These are phyloP conservation scores for Pythium insidiosum DNA, from an alignment of 352 stramenopile species.

Conservation along the genomic window DNA sequence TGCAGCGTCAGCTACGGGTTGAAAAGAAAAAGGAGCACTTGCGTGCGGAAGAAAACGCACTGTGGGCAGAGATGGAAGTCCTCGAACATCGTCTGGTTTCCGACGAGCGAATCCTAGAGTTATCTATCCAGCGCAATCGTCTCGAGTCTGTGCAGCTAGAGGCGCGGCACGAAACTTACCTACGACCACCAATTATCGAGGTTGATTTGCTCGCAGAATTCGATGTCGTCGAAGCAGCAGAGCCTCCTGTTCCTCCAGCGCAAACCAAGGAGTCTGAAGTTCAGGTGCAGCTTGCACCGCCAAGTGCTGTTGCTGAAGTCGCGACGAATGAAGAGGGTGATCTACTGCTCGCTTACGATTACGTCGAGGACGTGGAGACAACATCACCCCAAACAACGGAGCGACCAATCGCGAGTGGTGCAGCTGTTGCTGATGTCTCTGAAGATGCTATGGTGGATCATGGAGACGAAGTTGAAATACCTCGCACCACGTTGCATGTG, in stretches of 20 bases:
- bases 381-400: too few species aligned
- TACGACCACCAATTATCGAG: neutral
- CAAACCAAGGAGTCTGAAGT: slow-evolving; percentile 13
- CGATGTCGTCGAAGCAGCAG: slow-evolving; percentile 17
- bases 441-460: too few species aligned
- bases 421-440: neutral
- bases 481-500: too few species aligned
- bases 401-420: too few species aligned
- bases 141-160: slow-evolving; percentile 37
- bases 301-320: too few species aligned
- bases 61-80: slow-evolving; percentile 41
- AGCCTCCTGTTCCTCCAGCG: slow-evolving; percentile 5
- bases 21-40: slow-evolving; percentile 42
- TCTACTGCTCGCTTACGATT: slow-evolving; percentile 22
- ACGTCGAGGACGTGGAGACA: slow-evolving; percentile 22
- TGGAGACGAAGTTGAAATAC: too few species aligned
- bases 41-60: slow-evolving; percentile 25
- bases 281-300: slow-evolving; percentile 12
- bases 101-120: slow-evolving; percentile 29
- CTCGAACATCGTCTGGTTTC: slow-evolving; percentile 25
- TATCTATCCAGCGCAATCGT: slow-evolving; percentile 37
- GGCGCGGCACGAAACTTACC: slow-evolving; percentile 11
- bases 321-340: slow-evolving; percentile 5
- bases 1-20: slow-evolving; percentile 42
- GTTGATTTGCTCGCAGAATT: slow-evolving; percentile 13